Conservation (phyloP, 805 yeast genomes). For the Zygotorulaspora sp. region DNA sequence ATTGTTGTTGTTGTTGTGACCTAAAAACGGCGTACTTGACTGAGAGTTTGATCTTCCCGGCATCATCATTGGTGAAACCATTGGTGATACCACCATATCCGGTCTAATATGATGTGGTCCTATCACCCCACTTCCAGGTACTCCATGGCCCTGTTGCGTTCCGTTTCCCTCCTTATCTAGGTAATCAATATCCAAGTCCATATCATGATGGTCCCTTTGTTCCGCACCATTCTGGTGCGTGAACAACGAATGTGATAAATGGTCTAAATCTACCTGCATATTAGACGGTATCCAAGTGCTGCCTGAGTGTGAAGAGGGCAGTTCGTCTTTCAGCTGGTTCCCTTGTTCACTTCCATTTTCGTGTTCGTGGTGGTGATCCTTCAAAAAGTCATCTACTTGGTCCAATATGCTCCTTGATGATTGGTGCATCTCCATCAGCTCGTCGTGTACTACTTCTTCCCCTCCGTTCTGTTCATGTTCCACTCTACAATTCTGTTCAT, state of each 20-base stretch:
- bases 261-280: constrained; percentile 21
- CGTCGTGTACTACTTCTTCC: constrained; percentile 1
- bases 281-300: constrained; percentile 9
- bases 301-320: not conserved
- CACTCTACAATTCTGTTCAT: not conserved
- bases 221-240: constrained; percentile 2
- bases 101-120: constrained; percentile 40
- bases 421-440: constrained; percentile 12
- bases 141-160: constrained; percentile 1
- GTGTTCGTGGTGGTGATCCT: constrained; percentile 8
- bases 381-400: constrained; percentile 27
- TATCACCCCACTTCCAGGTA: not conserved
- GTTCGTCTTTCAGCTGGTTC: constrained; percentile 2
- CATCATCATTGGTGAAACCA: constrained; percentile 71
- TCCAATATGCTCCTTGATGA: constrained; percentile 29
- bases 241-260: constrained; percentile 15
- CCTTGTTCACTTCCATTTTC: constrained; percentile 4
- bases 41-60: constrained; percentile 11
- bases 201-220: not conserved
- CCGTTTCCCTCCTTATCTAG: constrained; percentile 2
- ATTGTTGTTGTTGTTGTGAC: not conserved
- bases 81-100: constrained; percentile 66
- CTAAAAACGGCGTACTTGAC: constrained; percentile 21
- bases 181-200: not conserved
- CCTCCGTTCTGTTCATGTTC: not conserved